Evolutionary conservation across 306 rosid genomes (phyloP).

Genomic region (Cicer arietinum): DNA sequence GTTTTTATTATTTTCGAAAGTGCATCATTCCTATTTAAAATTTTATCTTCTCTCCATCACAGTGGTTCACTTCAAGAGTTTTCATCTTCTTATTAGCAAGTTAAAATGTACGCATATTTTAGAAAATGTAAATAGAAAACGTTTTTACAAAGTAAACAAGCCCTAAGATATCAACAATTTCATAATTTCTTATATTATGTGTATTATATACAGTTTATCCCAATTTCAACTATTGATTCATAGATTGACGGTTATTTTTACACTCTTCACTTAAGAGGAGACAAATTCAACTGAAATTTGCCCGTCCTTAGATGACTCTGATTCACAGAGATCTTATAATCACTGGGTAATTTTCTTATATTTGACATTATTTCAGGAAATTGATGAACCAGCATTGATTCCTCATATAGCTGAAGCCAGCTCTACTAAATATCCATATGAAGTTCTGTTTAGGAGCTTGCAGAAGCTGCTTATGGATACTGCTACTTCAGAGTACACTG

Average conservation of each 20-base stretch:
- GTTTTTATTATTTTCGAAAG: too few species aligned
- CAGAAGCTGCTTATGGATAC: slow-evolving; percentile 93
- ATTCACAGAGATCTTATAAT: slow-evolving; percentile 10
- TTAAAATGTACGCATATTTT: too few species aligned
- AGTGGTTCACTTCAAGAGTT: too few species aligned
- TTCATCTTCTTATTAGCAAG: too few species aligned
- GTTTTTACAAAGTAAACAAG: too few species aligned
- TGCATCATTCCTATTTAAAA: too few species aligned
- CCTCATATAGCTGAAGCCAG: slow-evolving; percentile 96
- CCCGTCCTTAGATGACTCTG: slow-evolving; percentile 1
- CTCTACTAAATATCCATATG: slow-evolving; percentile 81
- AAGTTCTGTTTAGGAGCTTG: slow-evolving; percentile 88
- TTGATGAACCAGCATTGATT: slow-evolving; percentile 88
- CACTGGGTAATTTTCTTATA: slow-evolving; percentile 22
- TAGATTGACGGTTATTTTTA: background rate
- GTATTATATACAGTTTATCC: background rate
- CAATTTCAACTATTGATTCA: background rate
- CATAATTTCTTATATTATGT: background rate
- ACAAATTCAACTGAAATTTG: slow-evolving; percentile 8
- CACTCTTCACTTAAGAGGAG: background rate
- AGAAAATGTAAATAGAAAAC: too few species aligned
- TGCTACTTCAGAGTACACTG: slow-evolving; percentile 86
- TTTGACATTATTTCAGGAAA: slow-evolving; percentile 58
- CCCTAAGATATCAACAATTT: background rate
- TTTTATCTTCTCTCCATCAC: too few species aligned